A percentile compares a stretch with the other conserved stretches of the same genome.
These are phyloP conservation scores for Bipolaris oryzae DNA, from an alignment of 2,329 filamentous ascomycete species.

Conservation along the genomic window DNA sequence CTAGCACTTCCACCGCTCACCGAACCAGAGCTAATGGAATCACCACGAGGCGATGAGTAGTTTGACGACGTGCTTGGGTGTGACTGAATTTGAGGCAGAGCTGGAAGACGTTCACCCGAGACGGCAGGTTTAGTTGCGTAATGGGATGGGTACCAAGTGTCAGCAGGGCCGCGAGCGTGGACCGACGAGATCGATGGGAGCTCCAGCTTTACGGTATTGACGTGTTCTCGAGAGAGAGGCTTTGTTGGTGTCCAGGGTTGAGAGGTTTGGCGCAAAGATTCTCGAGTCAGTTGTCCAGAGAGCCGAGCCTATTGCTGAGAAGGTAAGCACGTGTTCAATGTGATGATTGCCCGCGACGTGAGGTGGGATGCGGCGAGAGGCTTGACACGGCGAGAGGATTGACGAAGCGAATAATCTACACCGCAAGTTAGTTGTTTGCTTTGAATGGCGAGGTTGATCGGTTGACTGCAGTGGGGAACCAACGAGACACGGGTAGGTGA, in stretches of 20 bases:
- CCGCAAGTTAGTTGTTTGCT: conserved; percentile 48
- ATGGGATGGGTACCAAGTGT: conserved; percentile 74
- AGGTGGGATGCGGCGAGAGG: conserved; percentile 33
- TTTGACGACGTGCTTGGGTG: conserved; percentile 69
- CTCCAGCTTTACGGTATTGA: conserved; percentile 88
- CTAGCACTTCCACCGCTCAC: conserved; percentile 57
- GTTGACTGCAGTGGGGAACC: conserved; percentile 27
- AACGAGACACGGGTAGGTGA: conserved; percentile 36
- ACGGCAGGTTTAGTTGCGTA: conserved; percentile 67
- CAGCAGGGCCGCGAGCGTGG: conserved; percentile 77
- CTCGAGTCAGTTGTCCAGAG: conserved; percentile 32
- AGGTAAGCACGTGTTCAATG: conserved; percentile 37
- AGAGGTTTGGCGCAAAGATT: conserved; percentile 21
- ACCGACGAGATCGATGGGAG: conserved; percentile 84
- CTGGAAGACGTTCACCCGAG: conserved; percentile 76
- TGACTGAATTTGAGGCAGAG: conserved; percentile 71
- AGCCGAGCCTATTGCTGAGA: conserved; percentile 29
- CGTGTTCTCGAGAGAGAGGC: conserved; percentile 17
- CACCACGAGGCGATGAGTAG: conserved; percentile 75
- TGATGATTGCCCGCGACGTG: conserved; percentile 29
- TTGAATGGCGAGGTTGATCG: conserved; percentile 19
- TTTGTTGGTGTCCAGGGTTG: conserved; percentile 9
- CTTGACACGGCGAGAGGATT: not conserved
- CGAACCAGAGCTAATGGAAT: conserved; percentile 69
- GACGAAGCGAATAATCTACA: conserved; percentile 33